Conservation (phyloP, 2,329 filamentous ascomycete genomes). For the Conoideocrella luteorostrata region DNA sequence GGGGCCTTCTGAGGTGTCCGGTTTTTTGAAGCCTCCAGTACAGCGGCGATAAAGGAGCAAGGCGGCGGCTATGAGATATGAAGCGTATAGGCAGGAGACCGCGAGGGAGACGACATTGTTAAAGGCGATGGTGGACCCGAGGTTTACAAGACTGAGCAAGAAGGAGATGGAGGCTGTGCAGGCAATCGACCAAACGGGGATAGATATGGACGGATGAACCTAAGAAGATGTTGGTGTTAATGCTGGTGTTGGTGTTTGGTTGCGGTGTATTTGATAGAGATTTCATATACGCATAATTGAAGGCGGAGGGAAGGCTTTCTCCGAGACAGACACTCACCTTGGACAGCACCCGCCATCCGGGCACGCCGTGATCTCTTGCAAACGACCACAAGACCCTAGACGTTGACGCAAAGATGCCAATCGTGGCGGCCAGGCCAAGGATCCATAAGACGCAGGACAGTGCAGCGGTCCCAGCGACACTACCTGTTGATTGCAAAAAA, state of each 20-base stretch:
- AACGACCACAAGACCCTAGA: slow-evolving; percentile 53
- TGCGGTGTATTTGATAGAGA: too few species aligned
- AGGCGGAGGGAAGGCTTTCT: too few species aligned
- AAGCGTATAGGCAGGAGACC: slow-evolving; percentile 23
- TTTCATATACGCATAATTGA: too few species aligned
- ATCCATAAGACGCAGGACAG: slow-evolving; percentile 45
- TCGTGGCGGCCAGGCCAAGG: slow-evolving; percentile 40
- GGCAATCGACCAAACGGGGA: slow-evolving; percentile 21
- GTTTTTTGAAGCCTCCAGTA: slow-evolving; percentile 19
- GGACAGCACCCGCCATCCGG: slow-evolving; percentile 22
- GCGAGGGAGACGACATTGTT: slow-evolving; percentile 22
- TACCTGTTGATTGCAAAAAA: slow-evolving; percentile 44
- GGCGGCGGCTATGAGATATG: slow-evolving; percentile 22
- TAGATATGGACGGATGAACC: slow-evolving; percentile 17
- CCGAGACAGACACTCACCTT: too few species aligned
- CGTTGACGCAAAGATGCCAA: slow-evolving; percentile 50
- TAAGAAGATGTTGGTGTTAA: too few species aligned
- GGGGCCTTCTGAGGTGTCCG: too few species aligned
- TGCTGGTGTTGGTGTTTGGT: too few species aligned
- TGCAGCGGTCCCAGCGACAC: slow-evolving; percentile 39
- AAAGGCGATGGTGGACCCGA: slow-evolving; percentile 25
- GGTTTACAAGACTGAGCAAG: slow-evolving; percentile 25
- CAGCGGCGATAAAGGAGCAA: slow-evolving; percentile 23
- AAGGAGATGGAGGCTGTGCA: slow-evolving; percentile 20
- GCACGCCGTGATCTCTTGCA: slow-evolving; percentile 25